Base-by-base conservation (phyloP, 179 eudicot genomes). In the Drosera spatulata region DNA sequence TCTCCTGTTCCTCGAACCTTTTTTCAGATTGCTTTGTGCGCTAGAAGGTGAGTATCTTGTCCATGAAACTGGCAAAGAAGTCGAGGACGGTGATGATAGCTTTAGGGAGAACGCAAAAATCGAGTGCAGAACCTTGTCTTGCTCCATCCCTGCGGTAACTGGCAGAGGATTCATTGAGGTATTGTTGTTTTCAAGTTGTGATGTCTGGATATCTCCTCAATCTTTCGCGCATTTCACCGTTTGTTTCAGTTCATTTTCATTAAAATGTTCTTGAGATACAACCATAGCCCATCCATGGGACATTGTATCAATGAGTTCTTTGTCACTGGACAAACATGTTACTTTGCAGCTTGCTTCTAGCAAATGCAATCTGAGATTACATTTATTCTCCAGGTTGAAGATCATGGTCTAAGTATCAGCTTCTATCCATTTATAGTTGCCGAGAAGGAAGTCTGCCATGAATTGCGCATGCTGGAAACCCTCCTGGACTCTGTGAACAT, bases 401-500 rank as follows among this genome's bases (percentile, higher is more conserved):
- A 88, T 72, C 65, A 83, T 33, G 76, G 85, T 58, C 83, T 88
- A 13, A 74, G 78, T 69, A 72, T 78, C 76, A 86, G 88, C 70
- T 86, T 84, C 83, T 82, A 86, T 68, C 96, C 96, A 33, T 88
- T 86, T 61, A 80, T 88, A 61, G 96, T 88, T 43, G 81, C 96
- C 2, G 96, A 86, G 62, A 75, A 76, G 66, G 86, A 88, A 66
- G 82, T 88, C 51, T 88, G 96, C 73, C 71, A 79, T 56, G 94
- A 88, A 68, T 83, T 88, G 57, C 53, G 88, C 58, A 81, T 22
- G 39, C 82, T 88, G 8, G 90, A 86, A 73, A 65, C 55, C 42
- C 58, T 66, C 6, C 65, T 88, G 53, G 85, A 78, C 51, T 46
- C 41, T 43, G 59, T 59, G 58, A 78, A 74, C 43, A 54, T 57